Evolutionary conservation across 2,329 filamentous ascomycete species (phyloP), one percentile per base, ranked within the genome.

Genomic region (Diaporthe nobilis): DNA sequence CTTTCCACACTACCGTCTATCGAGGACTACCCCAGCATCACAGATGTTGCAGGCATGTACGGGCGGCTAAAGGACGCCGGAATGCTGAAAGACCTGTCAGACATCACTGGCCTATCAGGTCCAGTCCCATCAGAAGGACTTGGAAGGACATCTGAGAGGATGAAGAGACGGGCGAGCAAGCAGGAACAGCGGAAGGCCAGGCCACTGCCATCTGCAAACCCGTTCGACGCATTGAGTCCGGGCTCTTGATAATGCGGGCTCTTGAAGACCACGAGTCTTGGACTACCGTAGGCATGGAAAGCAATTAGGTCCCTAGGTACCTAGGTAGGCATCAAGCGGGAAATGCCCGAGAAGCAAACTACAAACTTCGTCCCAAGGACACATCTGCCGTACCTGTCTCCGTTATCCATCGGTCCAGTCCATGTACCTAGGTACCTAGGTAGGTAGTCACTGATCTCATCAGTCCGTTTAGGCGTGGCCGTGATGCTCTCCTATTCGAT

Each of bases 1-100:
- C 75, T 77, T 1, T 72, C 72, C 20, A 72, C 75, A 34, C 13
- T 77, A 20, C 75, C 76, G 57, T 37, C 37, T 34, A 71, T 77
- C 42, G 37, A 71, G 7, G 68, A 49, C 8, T 77, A 71, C 22
- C 75, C 75, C 17, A 37, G 28, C 58, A 28, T 53, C 13, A 47
- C 25, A 22, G 72, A 74, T 37, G 63, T 75, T 53, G 42, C 31
- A 17, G 25, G 22, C 7, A 22, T 77, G 42, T 61, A 75, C 20
- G 49, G 49, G 34, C 68, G 39, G 57, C 47, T 75, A 22, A 12
- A 51, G 25, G 61, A 71, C 12, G 60, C 22, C 13, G 63, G 51
- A 1, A 28, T 39, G 39, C 28, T 77, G 42, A n/a, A 39, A 9
- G 39, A 13, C 7, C 22, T 77, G 34, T 34, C 55, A 13, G 63